Conservation (phyloP, 306 rosid species). For the Cajanus cajan region DNA sequence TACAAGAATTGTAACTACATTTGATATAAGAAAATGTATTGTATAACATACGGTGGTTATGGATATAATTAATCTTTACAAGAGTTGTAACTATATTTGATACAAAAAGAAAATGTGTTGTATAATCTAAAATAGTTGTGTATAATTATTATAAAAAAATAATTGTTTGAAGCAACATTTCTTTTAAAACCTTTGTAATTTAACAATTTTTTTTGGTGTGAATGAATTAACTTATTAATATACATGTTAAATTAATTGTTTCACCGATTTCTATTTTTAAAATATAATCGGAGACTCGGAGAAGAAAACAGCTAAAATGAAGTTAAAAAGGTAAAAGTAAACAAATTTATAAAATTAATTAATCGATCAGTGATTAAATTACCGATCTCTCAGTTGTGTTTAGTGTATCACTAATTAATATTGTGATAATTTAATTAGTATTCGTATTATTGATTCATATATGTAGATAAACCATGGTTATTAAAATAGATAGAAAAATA, state of each 20-base stretch:
- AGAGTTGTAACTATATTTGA: background rate
- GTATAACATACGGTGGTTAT: no score
- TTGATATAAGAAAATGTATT: no score
- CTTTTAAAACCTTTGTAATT: background rate
- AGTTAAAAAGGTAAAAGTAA: background rate
- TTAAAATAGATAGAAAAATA: background rate
- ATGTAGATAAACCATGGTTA: background rate
- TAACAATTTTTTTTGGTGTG: no score
- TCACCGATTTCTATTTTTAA: background rate
- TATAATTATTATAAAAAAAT: no score
- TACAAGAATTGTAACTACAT: no score
- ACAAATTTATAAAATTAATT: background rate
- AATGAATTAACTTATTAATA: background rate
- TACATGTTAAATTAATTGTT: background rate
- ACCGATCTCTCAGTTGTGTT: background rate
- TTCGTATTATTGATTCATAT: background rate
- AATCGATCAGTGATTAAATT: background rate
- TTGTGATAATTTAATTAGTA: background rate
- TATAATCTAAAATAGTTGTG: background rate
- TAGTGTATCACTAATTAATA: background rate
- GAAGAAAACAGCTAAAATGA: background rate
- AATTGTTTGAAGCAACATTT: no score
- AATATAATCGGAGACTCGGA: background rate
- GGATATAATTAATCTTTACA: no score
- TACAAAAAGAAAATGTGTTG: background rate